phyloP scores from a whole-genome alignment of 305 asterid genomes.

The Fraxinus greggii region DNA sequence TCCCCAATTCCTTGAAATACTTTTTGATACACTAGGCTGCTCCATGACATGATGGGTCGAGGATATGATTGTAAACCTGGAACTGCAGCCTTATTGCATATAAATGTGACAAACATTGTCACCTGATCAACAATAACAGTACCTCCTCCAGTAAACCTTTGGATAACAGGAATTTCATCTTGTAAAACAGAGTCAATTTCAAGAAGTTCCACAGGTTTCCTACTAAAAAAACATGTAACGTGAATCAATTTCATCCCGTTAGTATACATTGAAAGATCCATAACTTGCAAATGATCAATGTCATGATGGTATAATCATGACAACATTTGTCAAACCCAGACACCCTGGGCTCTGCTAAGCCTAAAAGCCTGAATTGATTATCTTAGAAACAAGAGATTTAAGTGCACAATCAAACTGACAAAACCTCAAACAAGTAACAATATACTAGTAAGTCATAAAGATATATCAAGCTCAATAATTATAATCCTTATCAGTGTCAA shows the following conservation, averaged over 20 bases:
- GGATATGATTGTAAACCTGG: conserved; percentile 82
- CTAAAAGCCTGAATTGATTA: neutral
- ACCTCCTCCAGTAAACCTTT: conserved; percentile 93
- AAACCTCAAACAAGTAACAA: conserved; percentile 4
- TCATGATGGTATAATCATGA: neutral
- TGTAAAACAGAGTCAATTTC: conserved; percentile 56
- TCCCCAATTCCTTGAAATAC: conserved; percentile 70
- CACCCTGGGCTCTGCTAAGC: neutral
- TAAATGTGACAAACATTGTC: conserved; percentile 70
- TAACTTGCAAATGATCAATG: conserved; percentile 19
- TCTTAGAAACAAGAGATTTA: conserved; percentile 12
- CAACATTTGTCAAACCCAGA: neutral
- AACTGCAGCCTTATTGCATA: conserved; percentile 86
- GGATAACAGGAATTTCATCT: conserved; percentile 77
- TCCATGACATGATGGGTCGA: conserved; percentile 79
- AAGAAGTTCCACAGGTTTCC: conserved; percentile 83
- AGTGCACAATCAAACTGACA: neutral
- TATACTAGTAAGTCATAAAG: neutral
- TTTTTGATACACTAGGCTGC: conserved; percentile 62
- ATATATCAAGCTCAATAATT: neutral
- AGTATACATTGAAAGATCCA: conserved; percentile 23
- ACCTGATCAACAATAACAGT: conserved; percentile 86
- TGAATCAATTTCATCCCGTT: conserved; percentile 29
- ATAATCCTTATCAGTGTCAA: neutral
- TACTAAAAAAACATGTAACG: conserved; percentile 34